Base-by-base conservation (phyloP, 1,284 basidiomycete genomes). In the Mrakiaceae sp. region DNA sequence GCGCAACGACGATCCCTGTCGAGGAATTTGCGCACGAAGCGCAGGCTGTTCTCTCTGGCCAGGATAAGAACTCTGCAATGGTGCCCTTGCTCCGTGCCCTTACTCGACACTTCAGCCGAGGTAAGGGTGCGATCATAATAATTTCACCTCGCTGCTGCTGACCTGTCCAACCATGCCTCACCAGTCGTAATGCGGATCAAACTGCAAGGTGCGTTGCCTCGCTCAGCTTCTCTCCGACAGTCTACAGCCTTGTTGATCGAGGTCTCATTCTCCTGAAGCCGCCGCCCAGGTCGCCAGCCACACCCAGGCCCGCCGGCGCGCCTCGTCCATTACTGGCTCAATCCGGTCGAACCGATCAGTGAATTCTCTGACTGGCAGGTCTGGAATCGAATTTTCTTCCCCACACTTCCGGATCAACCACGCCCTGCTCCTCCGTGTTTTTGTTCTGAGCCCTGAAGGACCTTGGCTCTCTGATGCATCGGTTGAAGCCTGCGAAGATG, bases 391-490 rank as follows among this genome's bases (percentile, higher is more conserved):
- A 69, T 47, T 64, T 48, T 40, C 39, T 54, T 87, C 85, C 0
- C 85, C 87, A 6, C 76, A 90, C 63, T 86, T 84, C 77, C 78
- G 82, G 16, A 72, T 81, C 10, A 80, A 84, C 6, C 82, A 87
- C 8, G 87, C 87, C 3, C 87, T 87, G 11, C 76, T 89, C 43
- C 71, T 90, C 67, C 79, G 86, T 27, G 86, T 88, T 48, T 90
- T 88, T 71, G 86, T 90, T 3, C 87, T 87, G 14, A 87, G 84
- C 6, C 85, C 85, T 0, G 87, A 88, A 59, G 87, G 87, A 3
- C 84, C 86, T 67, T 90, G 88, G 88, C 75, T 90, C 63, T 85
- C 84, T 12, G 87, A 90, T 72, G 79, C 81, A 68, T 85, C 85
- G 68, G 84, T 90, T 12, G 68, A 88, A 63, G 85, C 86, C 69